A percentile compares a stretch with the other conserved stretches of the same genome.
Evolutionary conservation across 768 basidiomycete species (phyloP).

Genomic region (Serendipita sp.): DNA sequence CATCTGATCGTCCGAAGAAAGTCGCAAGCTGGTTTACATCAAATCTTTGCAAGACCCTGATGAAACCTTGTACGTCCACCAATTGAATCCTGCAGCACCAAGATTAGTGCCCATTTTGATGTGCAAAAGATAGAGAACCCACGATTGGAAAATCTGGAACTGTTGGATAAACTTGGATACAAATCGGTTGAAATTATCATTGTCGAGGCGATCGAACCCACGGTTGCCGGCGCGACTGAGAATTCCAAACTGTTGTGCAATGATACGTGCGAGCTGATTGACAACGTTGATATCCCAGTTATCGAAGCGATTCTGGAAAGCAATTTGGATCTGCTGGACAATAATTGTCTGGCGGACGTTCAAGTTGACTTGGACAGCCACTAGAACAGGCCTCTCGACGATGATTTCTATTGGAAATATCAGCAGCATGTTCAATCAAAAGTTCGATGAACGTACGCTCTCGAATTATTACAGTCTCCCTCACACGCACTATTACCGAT

Average conservation of each 20-base stretch:
- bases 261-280: neutral
- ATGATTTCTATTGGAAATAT: neutral
- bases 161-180: neutral
- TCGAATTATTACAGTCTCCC: neutral
- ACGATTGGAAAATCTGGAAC: conserved; percentile 2
- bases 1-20: conserved; percentile 1
- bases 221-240: neutral
- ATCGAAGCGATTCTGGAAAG: neutral
- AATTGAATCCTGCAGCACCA: neutral
- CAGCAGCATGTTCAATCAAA: neutral
- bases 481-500: neutral
- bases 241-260: conserved; percentile 1
- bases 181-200: neutral
- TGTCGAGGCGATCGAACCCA: conserved; percentile 1
- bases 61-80: neutral
- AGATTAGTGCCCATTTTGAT: neutral
- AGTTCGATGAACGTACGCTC: neutral
- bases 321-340: neutral
- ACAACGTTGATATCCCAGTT: conserved; percentile 1
- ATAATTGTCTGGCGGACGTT: neutral
- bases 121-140: neutral
- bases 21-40: neutral
- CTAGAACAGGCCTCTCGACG: neutral
- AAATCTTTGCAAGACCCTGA: neutral
- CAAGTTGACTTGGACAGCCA: conserved; percentile 1